A percentile compares a stretch with the other conserved stretches of the same genome.
Evolutionary conservation across 2,329 filamentous ascomycete genomes (phyloP).

Genomic region (Immersiporthe knoxdaviesiana): DNA sequence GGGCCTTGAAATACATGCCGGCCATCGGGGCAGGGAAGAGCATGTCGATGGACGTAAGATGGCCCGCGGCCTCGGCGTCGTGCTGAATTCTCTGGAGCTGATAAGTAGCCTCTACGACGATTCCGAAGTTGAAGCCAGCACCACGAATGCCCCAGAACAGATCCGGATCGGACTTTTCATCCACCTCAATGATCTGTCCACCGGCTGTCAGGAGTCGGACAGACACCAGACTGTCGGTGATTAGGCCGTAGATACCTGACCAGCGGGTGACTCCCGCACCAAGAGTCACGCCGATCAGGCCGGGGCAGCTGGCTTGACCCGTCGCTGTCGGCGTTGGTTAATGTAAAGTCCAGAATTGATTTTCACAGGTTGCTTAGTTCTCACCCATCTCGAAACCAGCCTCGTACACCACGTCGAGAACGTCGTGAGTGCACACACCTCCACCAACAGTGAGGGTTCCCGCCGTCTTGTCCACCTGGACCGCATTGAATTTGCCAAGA

Average conservation of each 20-base stretch:
- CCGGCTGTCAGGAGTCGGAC: conserved; percentile 45
- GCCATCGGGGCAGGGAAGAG: conserved; percentile 29
- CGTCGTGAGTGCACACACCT: conserved; percentile 56
- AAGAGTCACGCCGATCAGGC: conserved; percentile 60
- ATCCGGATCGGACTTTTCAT: conserved; percentile 45
- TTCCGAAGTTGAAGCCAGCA: conserved; percentile 48
- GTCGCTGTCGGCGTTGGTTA: conserved; percentile 42
- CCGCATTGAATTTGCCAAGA: conserved; percentile 52
- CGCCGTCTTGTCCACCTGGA: conserved; percentile 49
- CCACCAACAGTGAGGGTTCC: conserved; percentile 54
- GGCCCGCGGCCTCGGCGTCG: background rate
- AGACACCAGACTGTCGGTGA: conserved; percentile 46
- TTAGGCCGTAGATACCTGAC: conserved; percentile 56
- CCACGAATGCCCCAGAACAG: conserved; percentile 49
- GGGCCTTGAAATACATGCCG: background rate
- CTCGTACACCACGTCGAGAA: conserved; percentile 54
- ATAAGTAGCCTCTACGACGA: conserved; percentile 38
- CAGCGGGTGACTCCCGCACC: conserved; percentile 63
- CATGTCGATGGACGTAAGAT: conserved; percentile 11
- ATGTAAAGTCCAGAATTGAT: background rate
- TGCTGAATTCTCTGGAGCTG: background rate
- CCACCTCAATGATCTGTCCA: conserved; percentile 43
- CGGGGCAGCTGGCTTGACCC: conserved; percentile 65
- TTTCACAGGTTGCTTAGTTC: background rate
- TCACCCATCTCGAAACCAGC: conserved; percentile 55